Evolutionary conservation across 148 eudicot species (phyloP).

Genomic region (Limonium bicolor): DNA sequence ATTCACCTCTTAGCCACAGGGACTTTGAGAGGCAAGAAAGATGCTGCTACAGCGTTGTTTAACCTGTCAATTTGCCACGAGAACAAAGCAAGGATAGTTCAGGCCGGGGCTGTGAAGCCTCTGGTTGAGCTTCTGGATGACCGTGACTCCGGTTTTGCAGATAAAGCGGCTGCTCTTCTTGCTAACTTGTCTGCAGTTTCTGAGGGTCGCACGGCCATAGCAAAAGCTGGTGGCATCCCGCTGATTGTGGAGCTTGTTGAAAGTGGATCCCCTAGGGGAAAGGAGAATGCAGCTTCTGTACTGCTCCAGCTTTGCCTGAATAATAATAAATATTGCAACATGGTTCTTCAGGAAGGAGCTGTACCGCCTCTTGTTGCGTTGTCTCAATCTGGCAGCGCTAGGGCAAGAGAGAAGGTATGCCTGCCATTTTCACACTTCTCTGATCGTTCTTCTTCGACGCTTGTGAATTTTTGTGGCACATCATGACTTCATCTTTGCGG

Average conservation of each 20-base stretch:
- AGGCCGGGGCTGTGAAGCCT: slow-evolving; percentile 84
- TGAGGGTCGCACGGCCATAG: slow-evolving; percentile 65
- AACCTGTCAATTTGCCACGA: slow-evolving; percentile 86
- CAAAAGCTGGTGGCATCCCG: slow-evolving; percentile 67
- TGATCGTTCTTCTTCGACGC: background rate
- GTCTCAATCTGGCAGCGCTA: slow-evolving; percentile 80
- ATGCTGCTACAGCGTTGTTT: slow-evolving; percentile 85
- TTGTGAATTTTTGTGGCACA: background rate
- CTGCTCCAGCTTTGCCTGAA: slow-evolving; percentile 71
- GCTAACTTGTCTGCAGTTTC: slow-evolving; percentile 59
- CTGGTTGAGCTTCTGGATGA: slow-evolving; percentile 63
- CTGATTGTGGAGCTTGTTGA: slow-evolving; percentile 76
- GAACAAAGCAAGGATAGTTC: slow-evolving; percentile 82
- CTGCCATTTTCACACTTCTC: background rate
- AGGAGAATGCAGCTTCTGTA: slow-evolving; percentile 85
- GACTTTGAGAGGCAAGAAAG: slow-evolving; percentile 79
- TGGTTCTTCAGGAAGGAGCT: slow-evolving; percentile 94
- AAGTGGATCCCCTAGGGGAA: slow-evolving; percentile 72
- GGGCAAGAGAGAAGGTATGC: slow-evolving; percentile 90
- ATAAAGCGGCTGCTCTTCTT: slow-evolving; percentile 84
- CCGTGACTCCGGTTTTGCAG: slow-evolving; percentile 67
- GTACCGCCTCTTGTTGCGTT: slow-evolving; percentile 92
- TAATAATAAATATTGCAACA: slow-evolving; percentile 51
- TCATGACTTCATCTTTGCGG: background rate
- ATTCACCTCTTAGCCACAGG: slow-evolving; percentile 70